Percentiles rank a stretch among this genome's conserved stretches.
Conservation (phyloP, 2,329 filamentous ascomycete species). For the Sporothrix inflata region DNA sequence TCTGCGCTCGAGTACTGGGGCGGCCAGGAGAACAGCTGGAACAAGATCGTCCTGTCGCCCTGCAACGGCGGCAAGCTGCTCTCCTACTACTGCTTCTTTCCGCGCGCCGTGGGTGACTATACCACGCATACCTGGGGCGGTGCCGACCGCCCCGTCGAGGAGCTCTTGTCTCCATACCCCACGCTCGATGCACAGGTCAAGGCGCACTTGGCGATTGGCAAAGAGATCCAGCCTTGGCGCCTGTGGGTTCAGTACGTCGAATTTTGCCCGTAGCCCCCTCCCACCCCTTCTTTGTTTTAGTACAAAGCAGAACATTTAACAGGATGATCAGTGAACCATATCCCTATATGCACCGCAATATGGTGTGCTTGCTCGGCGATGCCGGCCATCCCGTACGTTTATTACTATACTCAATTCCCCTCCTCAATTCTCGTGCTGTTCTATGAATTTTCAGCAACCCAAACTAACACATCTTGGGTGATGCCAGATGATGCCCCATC, state of each 20-base stretch:
- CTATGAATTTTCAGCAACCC: too few species aligned
- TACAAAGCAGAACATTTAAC: too few species aligned
- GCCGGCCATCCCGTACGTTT: conserved; percentile 62
- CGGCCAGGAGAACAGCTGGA: conserved; percentile 56
- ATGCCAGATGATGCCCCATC: conserved; percentile 47
- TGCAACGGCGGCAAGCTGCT: conserved; percentile 62
- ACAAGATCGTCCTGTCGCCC: conserved; percentile 72
- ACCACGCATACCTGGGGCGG: conserved; percentile 57
- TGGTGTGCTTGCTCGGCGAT: conserved; percentile 64
- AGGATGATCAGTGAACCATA: too few species aligned
- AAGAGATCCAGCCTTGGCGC: conserved; percentile 67
- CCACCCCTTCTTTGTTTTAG: neutral
- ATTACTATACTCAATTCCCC: too few species aligned
- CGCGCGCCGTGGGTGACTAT: conserved; percentile 62
- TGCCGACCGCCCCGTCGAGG: conserved; percentile 47
- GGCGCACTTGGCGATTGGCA: conserved; percentile 60
- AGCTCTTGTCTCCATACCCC: conserved; percentile 63
- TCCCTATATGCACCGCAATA: conserved; percentile 52
- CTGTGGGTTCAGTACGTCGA: conserved; percentile 48
- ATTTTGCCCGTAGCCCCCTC: too few species aligned
- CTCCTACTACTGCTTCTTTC: conserved; percentile 71
- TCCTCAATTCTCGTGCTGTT: too few species aligned
- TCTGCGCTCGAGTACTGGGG: conserved; percentile 72
- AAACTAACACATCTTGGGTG: too few species aligned
- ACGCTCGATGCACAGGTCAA: conserved; percentile 62